Evolutionary conservation across 306 rosid genomes (phyloP).

Genomic region (Trichosanthes cucumerina): DNA sequence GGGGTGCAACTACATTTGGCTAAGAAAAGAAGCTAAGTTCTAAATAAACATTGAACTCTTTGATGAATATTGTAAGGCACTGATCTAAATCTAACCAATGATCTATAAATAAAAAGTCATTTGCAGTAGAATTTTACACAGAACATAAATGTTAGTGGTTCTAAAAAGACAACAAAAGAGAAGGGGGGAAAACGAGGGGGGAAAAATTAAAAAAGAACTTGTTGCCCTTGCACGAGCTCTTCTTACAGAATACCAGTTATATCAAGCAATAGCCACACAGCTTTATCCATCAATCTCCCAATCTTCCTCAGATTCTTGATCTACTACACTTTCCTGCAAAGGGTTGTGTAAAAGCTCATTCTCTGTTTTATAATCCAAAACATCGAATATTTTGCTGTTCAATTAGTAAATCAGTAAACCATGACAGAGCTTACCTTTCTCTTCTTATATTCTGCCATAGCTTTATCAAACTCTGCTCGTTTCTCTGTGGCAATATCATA

Average conservation of each 20-base stretch:
- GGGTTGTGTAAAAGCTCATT: neutral
- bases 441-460: constrained; percentile 55
- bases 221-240: neutral
- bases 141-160: neutral
- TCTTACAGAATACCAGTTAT: neutral
- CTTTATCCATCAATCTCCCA: constrained; percentile 3
- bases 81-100: neutral
- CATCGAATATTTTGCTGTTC: neutral
- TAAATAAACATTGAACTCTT: neutral
- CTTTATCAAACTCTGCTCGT: constrained; percentile 78
- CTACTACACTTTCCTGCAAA: constrained; percentile 7
- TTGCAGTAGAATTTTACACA: neutral
- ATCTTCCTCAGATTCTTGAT: constrained; percentile 5
- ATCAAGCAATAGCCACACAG: neutral
- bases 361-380: neutral
- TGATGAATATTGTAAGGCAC: neutral
- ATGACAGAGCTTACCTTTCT: constrained; percentile 37
- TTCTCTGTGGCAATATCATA: constrained; percentile 84
- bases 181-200: neutral
- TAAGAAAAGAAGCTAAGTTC: neutral
- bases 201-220: too few species aligned
- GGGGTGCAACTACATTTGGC: neutral
- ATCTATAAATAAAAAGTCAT: neutral
- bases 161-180: too few species aligned
- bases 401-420: neutral